These are phyloP conservation scores for Ophiosphaerella narmari DNA, from an alignment of 2,329 filamentous ascomycete species.

Conservation along the genomic window DNA sequence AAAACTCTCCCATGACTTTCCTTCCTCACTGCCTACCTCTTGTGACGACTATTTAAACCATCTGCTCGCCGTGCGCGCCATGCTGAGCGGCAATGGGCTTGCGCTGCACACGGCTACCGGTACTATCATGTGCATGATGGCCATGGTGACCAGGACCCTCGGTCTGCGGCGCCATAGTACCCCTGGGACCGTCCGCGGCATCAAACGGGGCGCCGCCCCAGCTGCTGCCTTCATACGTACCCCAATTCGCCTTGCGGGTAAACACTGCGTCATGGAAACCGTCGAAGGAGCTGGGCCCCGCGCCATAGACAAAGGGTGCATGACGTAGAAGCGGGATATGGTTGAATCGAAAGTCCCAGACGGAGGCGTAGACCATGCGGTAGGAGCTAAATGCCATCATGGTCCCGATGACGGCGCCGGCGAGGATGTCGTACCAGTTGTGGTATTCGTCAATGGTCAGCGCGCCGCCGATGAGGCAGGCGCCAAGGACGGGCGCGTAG, in stretches of 20 bases:
- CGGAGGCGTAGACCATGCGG: conserved; percentile 68
- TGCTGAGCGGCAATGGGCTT: conserved; percentile 32
- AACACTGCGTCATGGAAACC: conserved; percentile 61
- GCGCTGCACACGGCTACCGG: conserved; percentile 30
- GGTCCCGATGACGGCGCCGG: conserved; percentile 68
- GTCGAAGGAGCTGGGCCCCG: conserved; percentile 43
- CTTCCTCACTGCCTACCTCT: too few species aligned
- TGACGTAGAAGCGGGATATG: conserved; percentile 68
- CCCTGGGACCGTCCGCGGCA: conserved; percentile 44
- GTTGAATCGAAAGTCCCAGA: conserved; percentile 72
- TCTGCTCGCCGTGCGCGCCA: conserved; percentile 30
- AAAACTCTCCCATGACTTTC: too few species aligned
- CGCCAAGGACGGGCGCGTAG: conserved; percentile 70
- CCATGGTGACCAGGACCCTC: conserved; percentile 35
- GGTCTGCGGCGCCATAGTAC: conserved; percentile 36
- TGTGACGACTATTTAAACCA: conserved; percentile 11
- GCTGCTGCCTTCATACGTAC: conserved; percentile 47
- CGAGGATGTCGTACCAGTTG: conserved; percentile 70
- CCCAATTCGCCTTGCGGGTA: conserved; percentile 66
- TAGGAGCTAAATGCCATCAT: conserved; percentile 68
- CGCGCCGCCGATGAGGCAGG: conserved; percentile 69
- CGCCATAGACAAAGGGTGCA: conserved; percentile 59
- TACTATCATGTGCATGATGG: conserved; percentile 22
- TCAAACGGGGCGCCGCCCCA: conserved; percentile 51
- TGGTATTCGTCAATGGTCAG: conserved; percentile 74